Conservation (phyloP, 345 rosid genomes). For the Aquilaria yunnanensis region DNA sequence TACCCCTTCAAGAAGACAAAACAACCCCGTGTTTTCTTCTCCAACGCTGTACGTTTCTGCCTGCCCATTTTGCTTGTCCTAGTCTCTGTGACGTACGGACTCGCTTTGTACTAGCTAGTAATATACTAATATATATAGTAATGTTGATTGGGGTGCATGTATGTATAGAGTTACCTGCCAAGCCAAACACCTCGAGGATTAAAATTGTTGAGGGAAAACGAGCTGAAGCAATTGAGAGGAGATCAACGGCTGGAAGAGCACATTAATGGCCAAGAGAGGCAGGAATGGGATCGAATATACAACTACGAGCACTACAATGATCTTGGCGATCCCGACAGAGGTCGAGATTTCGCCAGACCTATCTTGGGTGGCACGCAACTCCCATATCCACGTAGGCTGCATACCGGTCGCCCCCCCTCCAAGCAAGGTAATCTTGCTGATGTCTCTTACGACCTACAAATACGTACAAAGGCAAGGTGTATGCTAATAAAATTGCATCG, state of each 20-base stretch:
- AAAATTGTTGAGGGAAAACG: slow-evolving; percentile 33
- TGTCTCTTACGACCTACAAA: background rate
- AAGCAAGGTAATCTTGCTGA: slow-evolving; percentile 22
- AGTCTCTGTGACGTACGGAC: no score
- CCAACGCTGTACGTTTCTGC: slow-evolving; percentile 29
- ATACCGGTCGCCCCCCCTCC: slow-evolving; percentile 40
- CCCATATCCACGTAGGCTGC: slow-evolving; percentile 58
- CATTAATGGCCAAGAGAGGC: slow-evolving; percentile 22
- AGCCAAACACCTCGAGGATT: slow-evolving; percentile 44
- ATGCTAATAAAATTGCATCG: background rate
- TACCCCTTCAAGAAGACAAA: slow-evolving; percentile 39
- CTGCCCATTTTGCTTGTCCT: background rate
- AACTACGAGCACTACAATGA: slow-evolving; percentile 53
- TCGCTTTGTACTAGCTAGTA: background rate
- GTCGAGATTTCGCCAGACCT: slow-evolving; percentile 31
- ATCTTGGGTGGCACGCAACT: slow-evolving; percentile 40
- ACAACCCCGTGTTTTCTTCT: slow-evolving; percentile 41
- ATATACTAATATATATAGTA: background rate
- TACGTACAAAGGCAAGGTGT: no score
- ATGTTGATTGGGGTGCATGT: background rate
- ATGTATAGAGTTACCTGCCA: slow-evolving; percentile 49
- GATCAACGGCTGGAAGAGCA: slow-evolving; percentile 18
- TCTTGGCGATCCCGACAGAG: slow-evolving; percentile 43
- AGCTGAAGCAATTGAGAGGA: slow-evolving; percentile 47
- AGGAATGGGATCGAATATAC: slow-evolving; percentile 56